Evolutionary conservation across 2,329 filamentous ascomycete species (phyloP), one percentile per base, ranked within the genome.

Genomic region (Monilinia aucupariae): DNA sequence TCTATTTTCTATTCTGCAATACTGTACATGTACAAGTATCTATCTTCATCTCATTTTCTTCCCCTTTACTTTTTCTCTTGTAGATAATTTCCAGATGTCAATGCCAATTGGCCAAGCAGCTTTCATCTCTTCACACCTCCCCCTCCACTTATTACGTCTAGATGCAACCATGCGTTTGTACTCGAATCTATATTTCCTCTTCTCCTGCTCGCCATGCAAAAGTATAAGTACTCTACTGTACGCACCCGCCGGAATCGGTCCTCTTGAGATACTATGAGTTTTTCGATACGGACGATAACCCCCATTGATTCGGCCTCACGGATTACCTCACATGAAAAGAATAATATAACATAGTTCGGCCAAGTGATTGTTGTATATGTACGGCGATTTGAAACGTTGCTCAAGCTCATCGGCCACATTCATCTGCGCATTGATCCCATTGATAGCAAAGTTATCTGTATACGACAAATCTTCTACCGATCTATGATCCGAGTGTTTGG

Each of bases 81-180:
- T 17, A 20, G 34, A 20, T 25, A 20, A 34, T 34, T 22, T 34
- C 20, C 53, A 25, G 17, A 4, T 54, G 54, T 34, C 47, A 27
- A 4, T 61, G 54, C 20, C 47, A 37, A 45, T 54, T 30, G 30
- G 37, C 49, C 27, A 61, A 54, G 34, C 48, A 34, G 49, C 37
- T 55, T 47, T 27, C 20, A 45, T 61, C 54, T 47, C 9, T 61
- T 34, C 30, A 20, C 50, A 55, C 51, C 49, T 55, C 59, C 50
- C 47, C 51, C 39, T 55, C 49, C 50, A 55, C 59, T 53, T 27
- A 53, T 25, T 45, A 61, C 39, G 37, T 61, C 32, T 59, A 47
- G 59, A 61, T 45, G 59, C 59, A 61, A 61, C 49, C 49, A 61
- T 61, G 59, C 37, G 55, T n/a, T 53, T 54, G 49, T 56, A 48